phyloP scores from a whole-genome alignment of 441 rosid genomes.

The Mallotus repandus region DNA sequence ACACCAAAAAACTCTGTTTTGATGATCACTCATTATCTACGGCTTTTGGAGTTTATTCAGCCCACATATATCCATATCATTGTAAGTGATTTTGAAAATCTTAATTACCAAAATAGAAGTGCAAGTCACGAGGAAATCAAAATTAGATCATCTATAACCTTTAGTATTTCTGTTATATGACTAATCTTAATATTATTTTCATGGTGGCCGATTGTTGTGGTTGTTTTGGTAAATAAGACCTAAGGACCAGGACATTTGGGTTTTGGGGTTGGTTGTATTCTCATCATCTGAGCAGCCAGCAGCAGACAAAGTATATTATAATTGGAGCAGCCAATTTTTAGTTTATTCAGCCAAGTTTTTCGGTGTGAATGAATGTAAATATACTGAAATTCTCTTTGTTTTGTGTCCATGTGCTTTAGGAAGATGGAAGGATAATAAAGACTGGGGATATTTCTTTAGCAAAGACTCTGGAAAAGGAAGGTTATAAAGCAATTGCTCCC shows the following conservation, averaged over 20 bases:
- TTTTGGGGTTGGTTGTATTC: too few relatives aligned
- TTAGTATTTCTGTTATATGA: too few relatives aligned
- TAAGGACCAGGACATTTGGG: too few relatives aligned
- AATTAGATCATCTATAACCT: too few relatives aligned
- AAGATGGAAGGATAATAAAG: conserved; percentile 74
- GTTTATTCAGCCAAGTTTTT: not conserved
- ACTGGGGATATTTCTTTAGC: conserved; percentile 84
- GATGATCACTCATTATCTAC: conserved; percentile 92
- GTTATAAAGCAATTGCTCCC: conserved; percentile 70
- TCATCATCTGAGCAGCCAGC: too few relatives aligned
- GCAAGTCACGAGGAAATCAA: not conserved
- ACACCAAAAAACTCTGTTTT: conserved; percentile 77
- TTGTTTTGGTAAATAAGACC: too few relatives aligned
- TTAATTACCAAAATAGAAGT: not conserved
- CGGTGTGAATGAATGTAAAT: not conserved
- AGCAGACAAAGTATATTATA: too few relatives aligned
- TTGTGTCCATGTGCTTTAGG: conserved; percentile 42
- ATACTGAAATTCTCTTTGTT: not conserved
- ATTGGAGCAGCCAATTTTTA: not conserved
- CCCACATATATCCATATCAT: conserved; percentile 84
- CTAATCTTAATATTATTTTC: not conserved
- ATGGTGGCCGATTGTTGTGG: too few relatives aligned
- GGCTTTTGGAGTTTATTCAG: conserved; percentile 73
- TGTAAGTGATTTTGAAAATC: conserved; percentile 45
- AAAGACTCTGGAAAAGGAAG: conserved; percentile 71